phyloP scores from a whole-genome alignment of 83 land plant genomes.

The Thuja plicata region DNA sequence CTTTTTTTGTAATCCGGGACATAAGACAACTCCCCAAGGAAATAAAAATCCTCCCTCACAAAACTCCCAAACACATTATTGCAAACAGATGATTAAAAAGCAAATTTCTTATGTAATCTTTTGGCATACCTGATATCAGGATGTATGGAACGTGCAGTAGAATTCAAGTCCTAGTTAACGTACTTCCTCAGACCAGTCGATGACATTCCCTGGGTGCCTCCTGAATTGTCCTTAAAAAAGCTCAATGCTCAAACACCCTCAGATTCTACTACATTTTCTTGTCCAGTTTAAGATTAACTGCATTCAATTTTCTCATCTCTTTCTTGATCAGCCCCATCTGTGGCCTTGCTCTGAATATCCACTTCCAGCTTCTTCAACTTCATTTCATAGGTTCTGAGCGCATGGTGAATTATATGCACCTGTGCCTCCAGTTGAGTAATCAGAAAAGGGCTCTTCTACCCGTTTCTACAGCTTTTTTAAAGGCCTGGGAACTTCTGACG shows the following conservation, averaged over 20 bases:
- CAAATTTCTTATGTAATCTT: conserved; percentile 23
- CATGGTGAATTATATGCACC: conserved; percentile 39
- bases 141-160: conserved; percentile 36
- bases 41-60: conserved; percentile 12
- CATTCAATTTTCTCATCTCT: conserved; percentile 18
- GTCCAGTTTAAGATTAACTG: conserved; percentile 29
- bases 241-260: conserved; percentile 13
- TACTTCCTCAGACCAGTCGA: conserved; percentile 35
- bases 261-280: conserved; percentile 28
- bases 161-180: conserved; percentile 47
- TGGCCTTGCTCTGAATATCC: conserved; percentile 30
- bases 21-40: background rate
- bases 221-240: conserved; percentile 32
- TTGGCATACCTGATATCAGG: conserved; percentile 15
- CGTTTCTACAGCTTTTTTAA: conserved; percentile 38
- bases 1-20: background rate
- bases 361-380: conserved; percentile 37
- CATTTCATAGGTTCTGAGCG: conserved; percentile 60
- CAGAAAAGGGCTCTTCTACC: conserved; percentile 10
- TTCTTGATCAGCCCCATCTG: conserved; percentile 25
- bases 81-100: conserved; percentile 34
- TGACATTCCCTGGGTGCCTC: conserved; percentile 23
- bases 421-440: conserved; percentile 31
- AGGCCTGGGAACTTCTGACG: conserved; percentile 49
- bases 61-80: conserved; percentile 33